Evolutionary conservation across 1,139 yeast genomes (phyloP).

Genomic region (Geotrichum reessii): DNA sequence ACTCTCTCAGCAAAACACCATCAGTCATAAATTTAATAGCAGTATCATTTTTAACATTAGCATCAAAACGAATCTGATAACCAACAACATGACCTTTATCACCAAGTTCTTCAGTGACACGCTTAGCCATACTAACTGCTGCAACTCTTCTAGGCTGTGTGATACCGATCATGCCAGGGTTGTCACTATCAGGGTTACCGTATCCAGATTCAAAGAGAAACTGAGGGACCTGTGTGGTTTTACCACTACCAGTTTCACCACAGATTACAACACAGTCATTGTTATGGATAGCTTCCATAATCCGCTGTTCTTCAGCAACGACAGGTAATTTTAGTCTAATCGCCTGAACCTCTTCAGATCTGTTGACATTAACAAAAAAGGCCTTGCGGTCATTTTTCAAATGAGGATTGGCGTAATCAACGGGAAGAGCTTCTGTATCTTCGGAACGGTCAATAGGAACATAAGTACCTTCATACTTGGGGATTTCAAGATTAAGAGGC

Average conservation of each 20-base stretch:
- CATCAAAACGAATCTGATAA: conserved; percentile 86
- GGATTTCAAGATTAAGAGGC: conserved; percentile 28
- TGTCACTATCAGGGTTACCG: conserved; percentile 58
- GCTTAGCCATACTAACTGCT: conserved; percentile 92
- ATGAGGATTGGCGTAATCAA: conserved; percentile 44
- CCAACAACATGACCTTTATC: conserved; percentile 73
- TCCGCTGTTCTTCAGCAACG: conserved; percentile 80
- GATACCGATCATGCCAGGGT: conserved; percentile 90
- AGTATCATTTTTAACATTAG: conserved; percentile 63
- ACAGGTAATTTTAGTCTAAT: conserved; percentile 77
- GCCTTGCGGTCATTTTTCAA: conserved; percentile 48
- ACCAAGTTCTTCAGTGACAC: conserved; percentile 82
- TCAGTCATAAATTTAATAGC: conserved; percentile 96
- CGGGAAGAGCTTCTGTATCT: conserved; percentile 36
- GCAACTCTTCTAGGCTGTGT: conserved; percentile 99
- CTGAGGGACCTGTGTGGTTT: conserved; percentile 96
- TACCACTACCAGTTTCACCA: conserved; percentile 98
- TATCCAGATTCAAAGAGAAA: conserved; percentile 86
- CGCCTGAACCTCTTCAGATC: conserved; percentile 60
- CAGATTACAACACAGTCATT: conserved; percentile 87
- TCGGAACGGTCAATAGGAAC: conserved; percentile 35
- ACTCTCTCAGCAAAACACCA: conserved; percentile 89
- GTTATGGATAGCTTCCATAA: conserved; percentile 94
- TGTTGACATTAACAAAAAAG: conserved; percentile 58
- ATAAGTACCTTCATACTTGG: conserved; percentile 32